These are phyloP conservation scores for Leccinum variabile DNA, from an alignment of 1,284 basidiomycete species.

Conservation along the genomic window DNA sequence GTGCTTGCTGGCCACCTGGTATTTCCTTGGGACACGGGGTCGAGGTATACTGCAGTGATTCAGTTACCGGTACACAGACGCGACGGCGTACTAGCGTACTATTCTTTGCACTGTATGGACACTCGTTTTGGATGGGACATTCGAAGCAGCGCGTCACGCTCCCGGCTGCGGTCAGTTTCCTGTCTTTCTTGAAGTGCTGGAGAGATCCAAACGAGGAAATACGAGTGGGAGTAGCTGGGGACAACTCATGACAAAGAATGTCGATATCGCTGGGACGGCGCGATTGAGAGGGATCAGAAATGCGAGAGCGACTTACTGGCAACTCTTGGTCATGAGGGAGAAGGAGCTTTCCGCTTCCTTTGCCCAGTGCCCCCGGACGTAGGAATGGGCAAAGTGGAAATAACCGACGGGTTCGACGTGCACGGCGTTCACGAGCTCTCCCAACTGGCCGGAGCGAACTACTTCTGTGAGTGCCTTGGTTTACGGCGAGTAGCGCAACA, in stretches of 20 bases:
- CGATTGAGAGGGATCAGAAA: neutral
- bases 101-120: constrained; percentile 84
- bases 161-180: constrained; percentile 70
- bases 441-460: constrained; percentile 68
- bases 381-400: constrained; percentile 85
- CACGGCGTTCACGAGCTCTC: constrained; percentile 76
- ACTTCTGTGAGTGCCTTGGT: constrained; percentile 67
- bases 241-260: constrained; percentile 75
- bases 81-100: constrained; percentile 43
- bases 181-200: constrained; percentile 72
- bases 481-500: constrained; percentile 85
- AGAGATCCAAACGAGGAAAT: constrained; percentile 85
- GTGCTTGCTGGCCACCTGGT: constrained; percentile 63
- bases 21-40: constrained; percentile 57
- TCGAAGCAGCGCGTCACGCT: constrained; percentile 69
- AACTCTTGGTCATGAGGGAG: constrained; percentile 84
- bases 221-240: constrained; percentile 58
- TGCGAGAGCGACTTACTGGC: constrained; percentile 58
- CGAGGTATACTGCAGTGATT: constrained; percentile 61
- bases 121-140: constrained; percentile 68
- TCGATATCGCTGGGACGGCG: constrained; percentile 68
- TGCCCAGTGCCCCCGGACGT: constrained; percentile 80
- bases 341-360: constrained; percentile 72
- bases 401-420: constrained; percentile 79
- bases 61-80: constrained; percentile 8